phyloP scores from a whole-genome alignment of 176 grass and related monocot genomes.

The Dendrocalamus sinicus region DNA sequence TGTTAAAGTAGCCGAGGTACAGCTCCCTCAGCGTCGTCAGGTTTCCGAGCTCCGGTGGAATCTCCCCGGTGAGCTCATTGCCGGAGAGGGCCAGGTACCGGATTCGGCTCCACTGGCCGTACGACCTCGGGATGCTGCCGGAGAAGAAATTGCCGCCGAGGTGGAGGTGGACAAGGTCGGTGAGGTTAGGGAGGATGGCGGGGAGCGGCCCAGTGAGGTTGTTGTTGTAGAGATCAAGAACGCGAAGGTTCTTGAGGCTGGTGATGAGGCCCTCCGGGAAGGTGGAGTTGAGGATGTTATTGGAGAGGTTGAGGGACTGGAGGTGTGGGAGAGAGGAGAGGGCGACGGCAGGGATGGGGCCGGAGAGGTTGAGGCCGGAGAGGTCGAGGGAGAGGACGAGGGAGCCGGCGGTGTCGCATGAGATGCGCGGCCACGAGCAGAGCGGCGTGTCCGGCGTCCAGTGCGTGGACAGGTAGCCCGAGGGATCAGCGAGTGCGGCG shows the following conservation, averaged over 20 bases:
- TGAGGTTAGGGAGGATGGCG: constrained; percentile 52
- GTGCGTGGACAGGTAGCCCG: constrained; percentile 58
- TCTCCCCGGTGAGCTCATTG: constrained; percentile 75
- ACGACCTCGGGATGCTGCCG: constrained; percentile 67
- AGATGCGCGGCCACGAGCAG: constrained; percentile 70
- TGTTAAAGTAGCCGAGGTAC: constrained; percentile 93
- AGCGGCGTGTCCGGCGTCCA: constrained; percentile 57
- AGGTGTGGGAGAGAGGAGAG: constrained; percentile 62
- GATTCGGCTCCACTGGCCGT: constrained; percentile 69
- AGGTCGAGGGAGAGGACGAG: constrained; percentile 66
- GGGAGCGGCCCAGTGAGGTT: constrained; percentile 86
- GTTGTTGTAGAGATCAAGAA: constrained; percentile 93
- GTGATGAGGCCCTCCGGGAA: constrained; percentile 56
- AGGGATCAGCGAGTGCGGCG: constrained; percentile 45
- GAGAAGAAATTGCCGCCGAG: constrained; percentile 93
- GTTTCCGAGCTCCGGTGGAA: constrained; percentile 76
- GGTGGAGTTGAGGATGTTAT: constrained; percentile 84
- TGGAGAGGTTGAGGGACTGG: constrained; percentile 84
- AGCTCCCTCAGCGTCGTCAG: constrained; percentile 69
- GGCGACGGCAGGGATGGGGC: constrained; percentile 61
- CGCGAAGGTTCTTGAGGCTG: constrained; percentile 58
- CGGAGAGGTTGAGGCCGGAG: constrained; percentile 75
- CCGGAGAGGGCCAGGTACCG: constrained; percentile 86
- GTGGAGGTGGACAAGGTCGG: constrained; percentile 75
- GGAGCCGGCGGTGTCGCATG: constrained; percentile 49